A percentile compares a stretch with the other conserved stretches of the same genome.
phyloP scores from a whole-genome alignment of 441 rosid species.

The Mallotus repandus region DNA sequence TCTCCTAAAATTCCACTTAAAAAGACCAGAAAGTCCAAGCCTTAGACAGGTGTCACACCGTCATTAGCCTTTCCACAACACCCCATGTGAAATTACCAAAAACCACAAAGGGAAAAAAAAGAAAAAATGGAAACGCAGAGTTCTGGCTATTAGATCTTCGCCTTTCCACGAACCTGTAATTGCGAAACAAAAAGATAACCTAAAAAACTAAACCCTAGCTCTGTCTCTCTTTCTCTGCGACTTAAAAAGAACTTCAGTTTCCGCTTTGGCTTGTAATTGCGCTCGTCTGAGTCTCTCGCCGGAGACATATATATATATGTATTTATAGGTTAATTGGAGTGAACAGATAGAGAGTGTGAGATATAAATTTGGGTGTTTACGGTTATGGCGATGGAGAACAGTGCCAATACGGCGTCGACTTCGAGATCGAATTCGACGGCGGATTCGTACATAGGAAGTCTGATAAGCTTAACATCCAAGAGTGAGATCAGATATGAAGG shows the following conservation, averaged over 20 bases:
- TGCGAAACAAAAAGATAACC: conserved; percentile 11
- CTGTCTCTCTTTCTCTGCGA: background rate
- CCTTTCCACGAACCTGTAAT: background rate
- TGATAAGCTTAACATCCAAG: conserved; percentile 83
- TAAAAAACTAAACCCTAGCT: conserved; percentile 23
- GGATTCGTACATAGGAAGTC: conserved; percentile 80
- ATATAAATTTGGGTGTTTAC: too few species aligned
- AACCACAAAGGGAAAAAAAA: background rate
- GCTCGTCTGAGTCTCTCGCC: too few species aligned
- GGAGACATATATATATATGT: too few species aligned
- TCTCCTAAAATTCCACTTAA: background rate
- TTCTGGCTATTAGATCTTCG: background rate
- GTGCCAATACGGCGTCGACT: conserved; percentile 31
- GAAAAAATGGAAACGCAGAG: background rate
- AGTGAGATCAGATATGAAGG: conserved; percentile 95
- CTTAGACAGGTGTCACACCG: background rate
- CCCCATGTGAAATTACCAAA: conserved; percentile 3
- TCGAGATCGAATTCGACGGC: conserved; percentile 65
- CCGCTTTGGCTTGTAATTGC: background rate
- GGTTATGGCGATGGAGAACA: conserved; percentile 48
- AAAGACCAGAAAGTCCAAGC: conserved; percentile 11
- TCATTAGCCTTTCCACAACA: background rate
- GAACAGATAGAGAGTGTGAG: background rate
- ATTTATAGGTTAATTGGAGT: background rate
- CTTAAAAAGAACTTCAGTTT: conserved; percentile 7